Base-by-base conservation (phyloP, 805 yeast species). In the Kodamaea kaohsiungensis region DNA sequence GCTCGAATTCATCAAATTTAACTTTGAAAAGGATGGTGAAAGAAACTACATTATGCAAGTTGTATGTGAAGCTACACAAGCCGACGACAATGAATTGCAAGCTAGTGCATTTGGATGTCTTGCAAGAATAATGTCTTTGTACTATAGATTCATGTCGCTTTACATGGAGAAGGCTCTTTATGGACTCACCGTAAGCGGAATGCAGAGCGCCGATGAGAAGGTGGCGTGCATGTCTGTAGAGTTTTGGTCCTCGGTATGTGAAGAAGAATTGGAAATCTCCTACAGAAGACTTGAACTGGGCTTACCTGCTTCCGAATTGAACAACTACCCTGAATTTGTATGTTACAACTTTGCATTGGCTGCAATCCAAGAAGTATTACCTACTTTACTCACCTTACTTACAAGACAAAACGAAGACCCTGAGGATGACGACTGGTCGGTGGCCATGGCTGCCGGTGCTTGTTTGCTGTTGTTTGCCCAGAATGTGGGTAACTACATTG, bases 171-270 rank as follows among this genome's bases (percentile, higher is more conserved):
- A 90, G 76, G 99, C 99, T 1, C 75, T 95, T 51, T 95, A 88
- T 63, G 90, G 91, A 15, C 79, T 95, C 55, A 92, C 98, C 3
- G 91, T 93, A 45, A 74, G 86, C 17, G 98, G 98, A 45, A 95
- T 95, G 97, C 87, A 87, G 71, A 86, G 91, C 54, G 66, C 74
- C 35, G 88, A 90, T 72, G 96, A 89, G 64, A 83, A 83, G 63
- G 98, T 95, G 30, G 88, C 97, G 0, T 91, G 98, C 67, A 92
- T 93, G 98, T 98, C 99, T 30, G 95, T 95, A 54, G 99, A 95
- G 75, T 93, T 95, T 70, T 95, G 99, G 99, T 86, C 93, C 56
- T 91, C 99, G n/a, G 95, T 95, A n/a, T 92, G 98, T 76, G 99
- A 95, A 75, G 97, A 88, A 67, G 99, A 95, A 72, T 79, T 89